These are phyloP conservation scores for Mucor plumbeus DNA, from an alignment of 371 early-diverging fungal genomes.

Conservation along the genomic window DNA sequence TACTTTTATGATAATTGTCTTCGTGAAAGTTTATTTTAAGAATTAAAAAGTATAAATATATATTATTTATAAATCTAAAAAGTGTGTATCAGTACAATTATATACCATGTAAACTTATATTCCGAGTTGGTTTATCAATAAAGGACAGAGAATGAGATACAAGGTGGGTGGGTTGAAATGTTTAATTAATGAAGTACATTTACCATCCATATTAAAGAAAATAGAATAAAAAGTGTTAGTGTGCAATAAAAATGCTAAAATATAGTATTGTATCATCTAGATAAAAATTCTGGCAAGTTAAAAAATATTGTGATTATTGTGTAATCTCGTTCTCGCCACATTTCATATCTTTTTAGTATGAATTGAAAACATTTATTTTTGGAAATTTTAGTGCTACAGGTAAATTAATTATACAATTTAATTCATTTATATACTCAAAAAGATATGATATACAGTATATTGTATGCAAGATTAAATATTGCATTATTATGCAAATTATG, in stretches of 20 bases:
- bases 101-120: no score
- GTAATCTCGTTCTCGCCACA: conserved; percentile 1
- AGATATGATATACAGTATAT: no score
- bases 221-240: neutral
- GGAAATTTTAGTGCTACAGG: no score
- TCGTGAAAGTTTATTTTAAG: conserved; percentile 1
- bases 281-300: neutral
- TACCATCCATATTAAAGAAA: neutral
- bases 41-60: neutral
- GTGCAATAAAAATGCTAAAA: neutral
- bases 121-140: neutral
- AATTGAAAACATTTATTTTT: no score
- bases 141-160: neutral
- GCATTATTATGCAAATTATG: no score
- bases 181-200: neutral
- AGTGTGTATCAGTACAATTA: no score
- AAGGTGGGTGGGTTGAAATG: neutral
- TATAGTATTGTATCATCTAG: neutral
- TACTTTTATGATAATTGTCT: neutral
- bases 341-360: neutral
- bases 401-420: no score
- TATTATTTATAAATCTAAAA: neutral
- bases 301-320: neutral
- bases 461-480: no score
- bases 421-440: no score